These are phyloP conservation scores for Leishmania martiniquensis DNA, from an alignment of 208 protist species.

Conservation along the genomic window DNA sequence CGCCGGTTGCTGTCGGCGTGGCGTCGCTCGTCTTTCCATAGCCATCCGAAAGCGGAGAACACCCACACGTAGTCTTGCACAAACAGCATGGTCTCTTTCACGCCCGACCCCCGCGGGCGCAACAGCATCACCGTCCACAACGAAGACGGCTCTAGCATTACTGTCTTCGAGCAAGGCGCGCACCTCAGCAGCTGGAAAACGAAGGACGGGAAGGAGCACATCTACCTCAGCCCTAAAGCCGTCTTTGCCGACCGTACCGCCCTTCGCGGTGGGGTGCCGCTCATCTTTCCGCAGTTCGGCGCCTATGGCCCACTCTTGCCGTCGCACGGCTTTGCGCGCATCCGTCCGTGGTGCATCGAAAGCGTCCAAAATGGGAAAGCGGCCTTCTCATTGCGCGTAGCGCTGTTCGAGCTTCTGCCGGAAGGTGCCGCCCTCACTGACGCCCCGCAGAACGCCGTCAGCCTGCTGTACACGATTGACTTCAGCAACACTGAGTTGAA, in stretches of 20 bases:
- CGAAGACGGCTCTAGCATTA: constrained; percentile 74
- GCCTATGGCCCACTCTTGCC: constrained; percentile 57
- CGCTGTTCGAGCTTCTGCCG: constrained; percentile 31
- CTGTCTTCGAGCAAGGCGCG: constrained; percentile 85
- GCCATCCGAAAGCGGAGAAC: constrained; percentile 11
- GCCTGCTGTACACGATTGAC: constrained; percentile 67
- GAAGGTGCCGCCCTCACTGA: constrained; percentile 30
- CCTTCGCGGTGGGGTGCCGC: constrained; percentile 88
- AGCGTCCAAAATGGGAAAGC: constrained; percentile 37
- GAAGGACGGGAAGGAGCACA: constrained; percentile 54
- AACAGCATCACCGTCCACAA: constrained; percentile 39
- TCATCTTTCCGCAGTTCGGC: constrained; percentile 92
- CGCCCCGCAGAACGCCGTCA: constrained; percentile 29
- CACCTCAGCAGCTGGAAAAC: constrained; percentile 86
- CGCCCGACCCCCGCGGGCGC: constrained; percentile 36
- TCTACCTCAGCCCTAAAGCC: constrained; percentile 87
- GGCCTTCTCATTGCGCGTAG: constrained; percentile 36
- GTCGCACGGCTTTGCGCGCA: constrained; percentile 85
- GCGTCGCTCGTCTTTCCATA: background rate
- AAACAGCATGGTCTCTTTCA: constrained; percentile 37
- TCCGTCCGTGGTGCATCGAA: constrained; percentile 45
- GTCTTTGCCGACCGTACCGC: constrained; percentile 67
- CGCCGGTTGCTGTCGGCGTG: background rate
- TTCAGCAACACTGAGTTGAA: constrained; percentile 65
- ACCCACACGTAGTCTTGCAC: background rate